Conservation (phyloP, 2,329 filamentous ascomycete genomes). For the Apiospora pterosperma region DNA sequence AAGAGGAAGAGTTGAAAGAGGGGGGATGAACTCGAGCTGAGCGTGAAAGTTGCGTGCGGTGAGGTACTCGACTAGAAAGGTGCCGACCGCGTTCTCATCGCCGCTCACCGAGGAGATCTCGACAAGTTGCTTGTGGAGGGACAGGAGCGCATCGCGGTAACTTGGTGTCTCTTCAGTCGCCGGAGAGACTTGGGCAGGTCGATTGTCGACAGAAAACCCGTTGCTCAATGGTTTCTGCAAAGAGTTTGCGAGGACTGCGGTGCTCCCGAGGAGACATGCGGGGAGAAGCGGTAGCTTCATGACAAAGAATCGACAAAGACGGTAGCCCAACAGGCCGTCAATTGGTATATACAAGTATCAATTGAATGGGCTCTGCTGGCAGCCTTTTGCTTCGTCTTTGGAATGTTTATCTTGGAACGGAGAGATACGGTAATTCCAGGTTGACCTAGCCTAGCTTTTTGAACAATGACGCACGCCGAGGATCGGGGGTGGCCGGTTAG, state of each 20-base stretch:
- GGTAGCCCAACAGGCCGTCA: neutral
- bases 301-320: neutral
- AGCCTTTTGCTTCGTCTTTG: neutral
- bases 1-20: conserved; percentile 9
- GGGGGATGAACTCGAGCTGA: conserved; percentile 38
- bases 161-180: neutral
- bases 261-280: conserved; percentile 11
- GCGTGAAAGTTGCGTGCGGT: conserved; percentile 40
- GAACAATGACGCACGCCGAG: neutral
- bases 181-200: neutral
- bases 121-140: conserved; percentile 72
- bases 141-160: conserved; percentile 56
- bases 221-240: conserved; percentile 12
- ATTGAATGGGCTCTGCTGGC: neutral
- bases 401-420: neutral
- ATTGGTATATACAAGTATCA: neutral
- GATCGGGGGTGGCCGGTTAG: neutral
- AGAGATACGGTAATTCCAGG: neutral
- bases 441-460: neutral
- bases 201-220: neutral
- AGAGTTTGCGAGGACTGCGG: conserved; percentile 5
- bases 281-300: conserved; percentile 15
- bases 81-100: conserved; percentile 65
- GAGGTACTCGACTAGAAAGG: conserved; percentile 68
- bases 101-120: conserved; percentile 69